phyloP scores from a whole-genome alignment of 129 eudicot genomes.

The Saposhnikovia divaricata region DNA sequence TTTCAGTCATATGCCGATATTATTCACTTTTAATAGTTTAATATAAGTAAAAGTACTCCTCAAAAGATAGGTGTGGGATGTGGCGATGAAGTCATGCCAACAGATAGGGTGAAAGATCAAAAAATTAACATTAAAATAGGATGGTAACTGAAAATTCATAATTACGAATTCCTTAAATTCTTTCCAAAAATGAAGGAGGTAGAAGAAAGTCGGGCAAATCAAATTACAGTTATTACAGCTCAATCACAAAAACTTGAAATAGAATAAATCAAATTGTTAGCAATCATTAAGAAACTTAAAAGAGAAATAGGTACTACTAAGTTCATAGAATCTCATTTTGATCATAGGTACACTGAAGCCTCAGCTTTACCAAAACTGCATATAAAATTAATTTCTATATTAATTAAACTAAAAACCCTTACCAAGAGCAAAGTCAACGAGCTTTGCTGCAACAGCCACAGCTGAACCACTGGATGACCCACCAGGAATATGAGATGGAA shows the following conservation, averaged over 20 bases:
- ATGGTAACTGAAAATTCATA: not conserved
- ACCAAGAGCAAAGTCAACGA: constrained; percentile 92
- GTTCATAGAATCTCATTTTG: not conserved
- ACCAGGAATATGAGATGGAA: constrained; percentile 71
- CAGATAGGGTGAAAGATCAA: not conserved
- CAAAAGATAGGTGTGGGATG: not conserved
- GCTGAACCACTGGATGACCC: constrained; percentile 97
- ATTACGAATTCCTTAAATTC: not conserved
- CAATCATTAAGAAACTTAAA: not conserved
- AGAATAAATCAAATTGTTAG: not conserved
- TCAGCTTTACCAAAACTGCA: not conserved
- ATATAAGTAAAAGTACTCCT: not conserved
- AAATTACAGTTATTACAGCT: not conserved
- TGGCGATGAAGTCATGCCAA: not conserved
- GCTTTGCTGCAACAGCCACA: constrained; percentile 75
- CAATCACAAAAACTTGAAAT: not conserved
- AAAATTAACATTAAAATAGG: not conserved
- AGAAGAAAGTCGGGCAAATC: not conserved
- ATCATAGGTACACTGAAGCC: not conserved
- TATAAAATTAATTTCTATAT: not conserved
- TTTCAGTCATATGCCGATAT: not conserved
- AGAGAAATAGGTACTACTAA: not conserved
- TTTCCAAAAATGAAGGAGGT: not conserved
- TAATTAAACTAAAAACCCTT: constrained; percentile 4
- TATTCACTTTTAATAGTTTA: not conserved